Base-by-base conservation (phyloP, 2,329 filamentous ascomycete species). In the Fusarium humuli region DNA sequence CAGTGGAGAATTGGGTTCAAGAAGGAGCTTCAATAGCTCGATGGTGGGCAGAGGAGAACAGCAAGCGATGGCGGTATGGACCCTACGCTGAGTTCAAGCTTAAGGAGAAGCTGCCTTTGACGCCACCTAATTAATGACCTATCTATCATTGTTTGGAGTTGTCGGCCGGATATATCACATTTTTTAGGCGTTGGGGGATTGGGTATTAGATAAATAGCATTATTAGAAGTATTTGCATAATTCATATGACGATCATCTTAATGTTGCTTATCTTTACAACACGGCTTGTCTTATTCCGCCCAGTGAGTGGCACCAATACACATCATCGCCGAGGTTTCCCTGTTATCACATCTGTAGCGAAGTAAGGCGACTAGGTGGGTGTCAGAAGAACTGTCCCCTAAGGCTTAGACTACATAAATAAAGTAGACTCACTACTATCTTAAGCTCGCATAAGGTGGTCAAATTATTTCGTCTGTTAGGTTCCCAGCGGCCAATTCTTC, bases 11-110 rank as follows among this genome's bases (percentile, higher is more conserved):
- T 20, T 79, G 78, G 78, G 73, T 71, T 9, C 75, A 80, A 44
- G 76, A 77, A 48, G 79, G 74, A 0, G 73, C 77, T 8, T 77
- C 77, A 7, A 69, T 79, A 13, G 73, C 73, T 5, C 70, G 76
- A 4, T 80, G 79, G 77, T 80, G 77, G 75, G 72, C 77, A 7
- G 73, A 79, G 29, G 78, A 80, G 45, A 79, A 80, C 52, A 70
- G 69, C 34, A 79, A 76, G 61, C 75, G 77, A 61, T 80, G 77
- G 73, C 77, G 75, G 42, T 78, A 75, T 64, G 72, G 63, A 12
- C 30, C 55, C 22, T 67, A 70, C 25, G 56, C 48, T 0, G 37
- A 62, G 23, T 29, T 42, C 34, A 53, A 53, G 34, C 49, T 53
- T 11, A 53, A 53, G 49, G n/a, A 53, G 16, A 53, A 53, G 13